Percentiles rank a stretch among this genome's conserved stretches.
These are phyloP conservation scores for Pestalotiopsis fici DNA, from an alignment of 2,329 filamentous ascomycete genomes.

Conservation along the genomic window DNA sequence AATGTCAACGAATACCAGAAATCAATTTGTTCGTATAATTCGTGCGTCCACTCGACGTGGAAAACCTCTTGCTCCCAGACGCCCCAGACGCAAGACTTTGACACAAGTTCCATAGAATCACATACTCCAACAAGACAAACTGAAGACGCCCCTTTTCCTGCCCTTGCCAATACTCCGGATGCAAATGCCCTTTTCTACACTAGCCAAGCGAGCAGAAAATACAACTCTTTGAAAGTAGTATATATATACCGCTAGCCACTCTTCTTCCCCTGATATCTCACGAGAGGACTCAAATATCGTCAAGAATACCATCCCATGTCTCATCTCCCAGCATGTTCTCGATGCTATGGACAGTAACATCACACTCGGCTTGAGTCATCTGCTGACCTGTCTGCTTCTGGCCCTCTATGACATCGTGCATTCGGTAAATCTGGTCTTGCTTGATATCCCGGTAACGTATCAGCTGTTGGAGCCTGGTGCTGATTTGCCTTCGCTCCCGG, in stretches of 20 bases:
- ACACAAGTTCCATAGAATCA: not conserved
- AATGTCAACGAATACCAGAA: not conserved
- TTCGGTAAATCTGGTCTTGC: slow-evolving; percentile 76
- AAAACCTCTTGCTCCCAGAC: not conserved
- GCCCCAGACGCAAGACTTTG: not conserved
- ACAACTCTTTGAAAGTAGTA: not conserved
- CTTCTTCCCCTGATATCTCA: not conserved
- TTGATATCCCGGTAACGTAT: slow-evolving; percentile 70
- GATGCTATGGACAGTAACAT: slow-evolving; percentile 63
- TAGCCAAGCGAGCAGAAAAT: not conserved
- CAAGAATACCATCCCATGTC: slow-evolving; percentile 29
- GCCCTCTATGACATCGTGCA: slow-evolving; percentile 83
- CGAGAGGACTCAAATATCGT: slow-evolving; percentile 5
- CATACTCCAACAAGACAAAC: not conserved
- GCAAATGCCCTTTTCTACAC: not conserved
- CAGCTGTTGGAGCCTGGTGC: slow-evolving; percentile 61
- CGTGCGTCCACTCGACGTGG: not conserved
- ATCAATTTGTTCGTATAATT: not conserved
- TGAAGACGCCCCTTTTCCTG: not conserved
- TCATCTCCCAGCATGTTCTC: slow-evolving; percentile 26
- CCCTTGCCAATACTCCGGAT: not conserved
- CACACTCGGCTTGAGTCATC: slow-evolving; percentile 64
- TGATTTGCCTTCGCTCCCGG: slow-evolving; percentile 62
- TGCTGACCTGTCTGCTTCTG: slow-evolving; percentile 67
- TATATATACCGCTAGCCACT: not conserved